These are phyloP conservation scores for Benincasa hispida DNA, from an alignment of 306 rosid species.

Conservation along the genomic window DNA sequence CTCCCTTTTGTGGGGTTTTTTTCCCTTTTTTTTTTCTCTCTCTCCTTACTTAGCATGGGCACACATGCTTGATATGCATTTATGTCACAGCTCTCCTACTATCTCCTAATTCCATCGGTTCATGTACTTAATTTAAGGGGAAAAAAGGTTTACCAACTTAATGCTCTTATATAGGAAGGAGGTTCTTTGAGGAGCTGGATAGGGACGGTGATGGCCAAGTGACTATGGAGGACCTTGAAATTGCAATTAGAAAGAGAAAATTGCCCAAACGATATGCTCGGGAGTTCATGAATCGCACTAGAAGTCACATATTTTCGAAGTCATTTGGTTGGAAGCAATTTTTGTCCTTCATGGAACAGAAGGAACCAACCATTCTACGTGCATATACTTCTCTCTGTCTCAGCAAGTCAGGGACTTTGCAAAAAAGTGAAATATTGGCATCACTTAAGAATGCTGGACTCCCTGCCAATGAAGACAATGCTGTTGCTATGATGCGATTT, in stretches of 20 bases:
- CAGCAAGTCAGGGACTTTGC: constrained; percentile 94
- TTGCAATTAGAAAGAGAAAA: constrained; percentile 83
- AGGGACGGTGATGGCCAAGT: constrained; percentile 97
- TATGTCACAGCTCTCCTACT: neutral
- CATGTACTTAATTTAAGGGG: neutral
- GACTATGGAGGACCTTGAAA: constrained; percentile 84
- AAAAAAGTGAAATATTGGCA: constrained; percentile 84
- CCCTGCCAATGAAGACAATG: constrained; percentile 97
- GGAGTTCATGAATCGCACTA: constrained; percentile 85
- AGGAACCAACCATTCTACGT: constrained; percentile 98
- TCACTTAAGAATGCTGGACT: constrained; percentile 88
- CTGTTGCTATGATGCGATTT: constrained; percentile 97
- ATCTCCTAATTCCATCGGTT: neutral
- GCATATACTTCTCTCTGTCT: constrained; percentile 96
- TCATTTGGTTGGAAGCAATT: constrained; percentile 98
- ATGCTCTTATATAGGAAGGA: constrained; percentile 52
- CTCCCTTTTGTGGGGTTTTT: neutral
- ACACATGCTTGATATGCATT: neutral
- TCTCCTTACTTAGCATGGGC: neutral
- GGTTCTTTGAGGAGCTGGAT: constrained; percentile 97
- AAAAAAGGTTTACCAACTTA: neutral
- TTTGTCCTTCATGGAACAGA: constrained; percentile 89
- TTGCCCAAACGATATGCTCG: constrained; percentile 93
- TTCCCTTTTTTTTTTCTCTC: neutral
- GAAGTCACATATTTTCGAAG: constrained; percentile 86